Percentiles rank a stretch among this genome's conserved stretches.
Evolutionary conservation across 495 filamentous ascomycete species (phyloP).

Genomic region (Trichoderma virens): DNA sequence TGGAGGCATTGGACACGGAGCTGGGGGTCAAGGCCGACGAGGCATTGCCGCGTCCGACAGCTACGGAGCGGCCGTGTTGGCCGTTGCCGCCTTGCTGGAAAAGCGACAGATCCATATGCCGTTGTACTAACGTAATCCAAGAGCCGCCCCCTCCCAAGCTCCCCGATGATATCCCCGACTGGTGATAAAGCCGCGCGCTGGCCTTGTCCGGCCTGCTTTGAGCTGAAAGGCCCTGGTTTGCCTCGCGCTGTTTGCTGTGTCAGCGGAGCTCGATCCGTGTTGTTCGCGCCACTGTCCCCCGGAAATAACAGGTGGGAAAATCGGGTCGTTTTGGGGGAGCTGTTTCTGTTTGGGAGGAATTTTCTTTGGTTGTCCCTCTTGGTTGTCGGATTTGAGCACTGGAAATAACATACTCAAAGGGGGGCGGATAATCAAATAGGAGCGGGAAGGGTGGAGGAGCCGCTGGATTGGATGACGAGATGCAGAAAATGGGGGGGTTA

Average conservation of each 20-base stretch:
- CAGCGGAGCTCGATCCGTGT: not conserved
- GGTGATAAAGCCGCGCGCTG: not conserved
- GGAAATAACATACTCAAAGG: slow-evolving; percentile 10
- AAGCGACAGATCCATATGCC: slow-evolving; percentile 1
- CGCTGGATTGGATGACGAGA: slow-evolving; percentile 7
- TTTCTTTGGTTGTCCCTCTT: not conserved
- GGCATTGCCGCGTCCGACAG: not conserved
- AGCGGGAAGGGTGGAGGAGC: not conserved
- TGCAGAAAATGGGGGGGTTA: not conserved
- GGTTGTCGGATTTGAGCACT: slow-evolving; percentile 11
- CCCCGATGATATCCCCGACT: not conserved
- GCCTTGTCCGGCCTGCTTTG: not conserved
- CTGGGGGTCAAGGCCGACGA: not conserved
- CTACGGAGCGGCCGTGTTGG: not conserved
- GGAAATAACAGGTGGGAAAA: not conserved
- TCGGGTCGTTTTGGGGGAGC: not conserved
- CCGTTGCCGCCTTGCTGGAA: slow-evolving; percentile 4
- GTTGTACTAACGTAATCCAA: not conserved
- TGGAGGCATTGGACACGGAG: not conserved
- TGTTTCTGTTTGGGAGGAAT: not conserved
- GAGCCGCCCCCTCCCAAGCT: not conserved
- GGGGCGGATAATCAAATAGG: slow-evolving; percentile 8
- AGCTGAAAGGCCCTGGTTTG: not conserved
- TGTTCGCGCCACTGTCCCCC: not conserved
- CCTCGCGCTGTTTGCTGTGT: not conserved